Evolutionary conservation across 805 yeast genomes (phyloP), one percentile per base, ranked within the genome.

Genomic region (Starmerella vitae): DNA sequence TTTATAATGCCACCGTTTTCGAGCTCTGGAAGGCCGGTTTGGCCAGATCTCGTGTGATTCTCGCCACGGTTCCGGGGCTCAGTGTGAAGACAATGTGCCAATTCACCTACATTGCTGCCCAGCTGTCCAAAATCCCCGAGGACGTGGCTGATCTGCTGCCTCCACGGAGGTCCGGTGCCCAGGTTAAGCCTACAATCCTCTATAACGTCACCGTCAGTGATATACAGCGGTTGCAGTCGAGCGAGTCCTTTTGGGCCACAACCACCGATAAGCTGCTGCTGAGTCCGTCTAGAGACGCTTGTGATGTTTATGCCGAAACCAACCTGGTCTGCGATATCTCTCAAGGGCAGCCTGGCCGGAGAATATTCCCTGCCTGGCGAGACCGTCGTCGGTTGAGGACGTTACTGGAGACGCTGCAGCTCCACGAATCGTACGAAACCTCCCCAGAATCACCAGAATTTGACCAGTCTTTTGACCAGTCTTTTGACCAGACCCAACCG

Each of bases 201-300:
- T 80, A 72, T 57, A 73, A 72, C 39, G 66, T 79, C 21, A 73
- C 79, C 17, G 66, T 80, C 24, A 66, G 68, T 37, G 88, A 80
- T 53, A 59, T 69, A 27, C 58, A 59, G 36, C 66, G 59, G 52
- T 49, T 66, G 33, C 48, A 48, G 20, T 35, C 30, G 10, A 30
- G 50, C 2, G 44, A 52, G 13, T 68, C 71, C 1, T 76, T 60
- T 48, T 61, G 77, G 29, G 85, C 77, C 2, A 63, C 72, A 5
- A 76, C 88, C 2, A 69, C 77, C 18, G 93, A 80, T 51, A 76
- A 71, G 32, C 70, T 80, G 19, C 57, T 79, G 24, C 60, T 75
- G 49, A 34, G 34, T 3, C 40, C 50, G 3, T 41, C 44, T 18
- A 34, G 52, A 3, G 52, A 51, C 22, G 53, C 50, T 12, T 50